Evolutionary conservation across 2,329 filamentous ascomycete genomes (phyloP), one percentile per base, ranked within the genome.

Genomic region (Venturia aucupariae): DNA sequence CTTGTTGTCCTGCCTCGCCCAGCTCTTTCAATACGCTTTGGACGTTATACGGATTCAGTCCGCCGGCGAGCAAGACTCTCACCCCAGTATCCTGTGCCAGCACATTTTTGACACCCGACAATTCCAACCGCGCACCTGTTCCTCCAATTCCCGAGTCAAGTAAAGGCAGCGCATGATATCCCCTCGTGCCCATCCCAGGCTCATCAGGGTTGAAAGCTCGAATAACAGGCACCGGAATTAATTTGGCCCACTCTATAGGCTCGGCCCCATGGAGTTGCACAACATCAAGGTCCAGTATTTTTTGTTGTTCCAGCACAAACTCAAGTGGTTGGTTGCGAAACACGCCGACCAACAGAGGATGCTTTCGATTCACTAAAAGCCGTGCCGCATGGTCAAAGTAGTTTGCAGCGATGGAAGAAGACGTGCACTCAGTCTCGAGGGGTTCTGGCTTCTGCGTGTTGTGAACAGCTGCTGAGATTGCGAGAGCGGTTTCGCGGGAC

Each of bases 251-350:
- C 74, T 99, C 94, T 4, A 97, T 71, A 2, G 94, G 93, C 73
- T 99, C 95, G 59, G 88, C 83, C 10, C 94, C 95, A 72, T 99
- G 94, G 2, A 99, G 83, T 73, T 99, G 94, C 7, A 99, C 90
- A 63, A 96, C 79, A 73, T 99, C 94, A 54, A 99, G 84, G 57
- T 83, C 81, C 68, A 96, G 86, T 15, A 86, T 80, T 68, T 84
- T 84, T 70, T 95, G 90, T 73, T 93, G 86, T 67, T 87, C 83
- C 61, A 97, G 80, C 7, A 99, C 82, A 69, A 96, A 91, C 42
- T 85, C 84, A 11, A 99, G 80, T 0, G 93, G 86, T 72, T 97
- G 93, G 74, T 97, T 90, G 70, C 90, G 88, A 79, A 99, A 99
- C 2, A 99, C 93, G 65, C 94, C 94, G 5, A 96, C 94, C 0